Evolutionary conservation across 345 rosid genomes (phyloP), one percentile per base, ranked within the genome.

Genomic region (Brassica incana): DNA sequence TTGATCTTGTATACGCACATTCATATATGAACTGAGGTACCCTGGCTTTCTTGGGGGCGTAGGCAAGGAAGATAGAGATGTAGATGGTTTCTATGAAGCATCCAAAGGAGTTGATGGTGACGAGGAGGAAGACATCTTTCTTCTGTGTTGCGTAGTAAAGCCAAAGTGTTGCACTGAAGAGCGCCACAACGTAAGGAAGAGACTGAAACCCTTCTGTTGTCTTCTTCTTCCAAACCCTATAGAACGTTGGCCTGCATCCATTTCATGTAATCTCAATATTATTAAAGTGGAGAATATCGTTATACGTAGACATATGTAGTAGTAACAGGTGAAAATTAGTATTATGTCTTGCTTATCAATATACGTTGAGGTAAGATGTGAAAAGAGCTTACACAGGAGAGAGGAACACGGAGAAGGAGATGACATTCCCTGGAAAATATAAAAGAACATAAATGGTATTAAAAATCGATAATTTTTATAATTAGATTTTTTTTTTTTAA

Each of bases 151-250:
- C 95, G 33, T 92, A 92, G 73, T 88, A 88, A 6, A 90, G 84
- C 85, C 86, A 88, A 43, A 88, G 79, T 89, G 86, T 86, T 15
- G 95, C 87, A 70, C 90, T 90, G 79, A 90, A 90, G 43, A 92
- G 83, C 12, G 90, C 85, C 8, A 85, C 87, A 36, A 85, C 77
- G 43, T 90, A 92, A 0, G 97, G 97, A 59, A 88, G 62, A 64
- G 92, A 88, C 38, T 88, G 89, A 67, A 90, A 92, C 35, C 88
- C 97, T 85, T 92, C 90, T 0, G 93, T 89, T 7, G 91, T 86
- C 81, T 92, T 92, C 82, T 86, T 88, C 89, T 85, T 92, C 67
- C 79, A 81, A 8, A 92, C 79, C 79, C 89, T 84, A 29, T 80
- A 71, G 73, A 90, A 90, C 11, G 97, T 90, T 77, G 97, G 90